Conservation (phyloP, 1,284 basidiomycete genomes). For the Ustilago hordei region DNA sequence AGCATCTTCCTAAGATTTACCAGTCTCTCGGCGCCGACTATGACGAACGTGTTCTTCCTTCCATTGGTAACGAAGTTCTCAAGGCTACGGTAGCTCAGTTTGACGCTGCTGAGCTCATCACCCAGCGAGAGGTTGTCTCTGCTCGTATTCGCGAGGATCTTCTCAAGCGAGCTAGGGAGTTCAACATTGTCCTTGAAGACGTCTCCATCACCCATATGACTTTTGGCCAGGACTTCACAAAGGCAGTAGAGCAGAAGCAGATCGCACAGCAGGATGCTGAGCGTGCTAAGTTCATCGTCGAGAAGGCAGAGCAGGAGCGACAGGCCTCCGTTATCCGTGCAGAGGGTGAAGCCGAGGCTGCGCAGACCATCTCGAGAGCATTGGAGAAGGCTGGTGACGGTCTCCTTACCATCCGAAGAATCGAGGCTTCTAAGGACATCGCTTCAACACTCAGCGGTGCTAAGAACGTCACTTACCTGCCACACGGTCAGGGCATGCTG, state of each 20-base stretch:
- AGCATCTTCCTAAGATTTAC: constrained; percentile 92
- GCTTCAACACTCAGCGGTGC: constrained; percentile 72
- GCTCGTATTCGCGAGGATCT: constrained; percentile 94
- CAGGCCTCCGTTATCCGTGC: constrained; percentile 98
- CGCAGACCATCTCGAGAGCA: constrained; percentile 85
- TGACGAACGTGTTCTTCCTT: constrained; percentile 85
- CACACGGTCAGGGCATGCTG: constrained; percentile 70
- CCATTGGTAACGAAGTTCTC: constrained; percentile 89
- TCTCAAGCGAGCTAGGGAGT: constrained; percentile 91
- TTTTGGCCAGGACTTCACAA: constrained; percentile 74
- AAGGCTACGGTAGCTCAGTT: constrained; percentile 99
- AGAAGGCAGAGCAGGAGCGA: constrained; percentile 95
- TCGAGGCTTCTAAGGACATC: constrained; percentile 98
- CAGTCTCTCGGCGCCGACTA: constrained; percentile 94
- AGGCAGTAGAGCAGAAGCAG: constrained; percentile 97
- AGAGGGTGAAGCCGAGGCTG: constrained; percentile 96
- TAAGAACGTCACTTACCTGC: constrained; percentile 72
- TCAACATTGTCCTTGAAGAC: constrained; percentile 95
- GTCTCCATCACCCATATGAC: constrained; percentile 85
- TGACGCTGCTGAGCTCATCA: constrained; percentile 94
- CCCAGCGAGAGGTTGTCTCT: constrained; percentile 78
- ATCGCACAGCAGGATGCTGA: constrained; percentile 94
- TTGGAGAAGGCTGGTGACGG: constrained; percentile 94
- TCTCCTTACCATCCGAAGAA: constrained; percentile 93
- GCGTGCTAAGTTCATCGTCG: constrained; percentile 97